Percentiles rank a stretch among this genome's conserved stretches.
Evolutionary conservation across 2,329 filamentous ascomycete species (phyloP).

Genomic region (Arthrobotrys iridis): DNA sequence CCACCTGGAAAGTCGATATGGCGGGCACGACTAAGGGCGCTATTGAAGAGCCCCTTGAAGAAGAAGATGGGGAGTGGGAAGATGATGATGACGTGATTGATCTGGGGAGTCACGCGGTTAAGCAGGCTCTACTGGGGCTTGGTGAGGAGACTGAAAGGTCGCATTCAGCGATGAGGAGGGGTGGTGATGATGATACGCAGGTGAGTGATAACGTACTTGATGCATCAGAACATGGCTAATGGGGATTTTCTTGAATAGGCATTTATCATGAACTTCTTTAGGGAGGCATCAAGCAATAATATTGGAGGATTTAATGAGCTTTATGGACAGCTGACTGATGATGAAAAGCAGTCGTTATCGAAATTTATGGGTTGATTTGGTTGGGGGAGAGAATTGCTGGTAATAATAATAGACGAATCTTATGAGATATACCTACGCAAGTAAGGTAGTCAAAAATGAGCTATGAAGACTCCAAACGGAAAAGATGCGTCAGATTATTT

Average conservation of each 20-base stretch:
- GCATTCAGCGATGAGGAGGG: constrained; percentile 49
- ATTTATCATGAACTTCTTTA: constrained; percentile 58
- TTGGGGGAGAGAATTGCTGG: neutral
- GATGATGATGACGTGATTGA: constrained; percentile 78
- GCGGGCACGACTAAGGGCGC: constrained; percentile 69
- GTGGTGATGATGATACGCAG: constrained; percentile 58
- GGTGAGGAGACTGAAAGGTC: constrained; percentile 55
- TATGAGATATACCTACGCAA: neutral
- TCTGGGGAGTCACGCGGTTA: constrained; percentile 41
- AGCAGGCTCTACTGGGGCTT: constrained; percentile 56
- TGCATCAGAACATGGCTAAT: neutral
- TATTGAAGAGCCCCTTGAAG: constrained; percentile 68
- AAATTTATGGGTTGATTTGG: constrained; percentile 33
- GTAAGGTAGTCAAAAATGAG: neutral
- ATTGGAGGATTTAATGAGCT: constrained; percentile 61
- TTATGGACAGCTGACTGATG: constrained; percentile 60
- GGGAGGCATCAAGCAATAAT: constrained; percentile 62
- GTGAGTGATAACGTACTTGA: constrained; percentile 40
- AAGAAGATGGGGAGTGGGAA: constrained; percentile 87
- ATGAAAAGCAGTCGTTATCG: constrained; percentile 65
- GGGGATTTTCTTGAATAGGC: constrained; percentile 38
- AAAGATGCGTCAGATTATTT: too few species aligned
- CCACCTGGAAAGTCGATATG: constrained; percentile 69
- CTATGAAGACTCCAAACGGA: neutral
- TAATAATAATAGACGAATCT: constrained; percentile 2